phyloP scores from a whole-genome alignment of 129 eudicot genomes.

The Flaveria trinervia region DNA sequence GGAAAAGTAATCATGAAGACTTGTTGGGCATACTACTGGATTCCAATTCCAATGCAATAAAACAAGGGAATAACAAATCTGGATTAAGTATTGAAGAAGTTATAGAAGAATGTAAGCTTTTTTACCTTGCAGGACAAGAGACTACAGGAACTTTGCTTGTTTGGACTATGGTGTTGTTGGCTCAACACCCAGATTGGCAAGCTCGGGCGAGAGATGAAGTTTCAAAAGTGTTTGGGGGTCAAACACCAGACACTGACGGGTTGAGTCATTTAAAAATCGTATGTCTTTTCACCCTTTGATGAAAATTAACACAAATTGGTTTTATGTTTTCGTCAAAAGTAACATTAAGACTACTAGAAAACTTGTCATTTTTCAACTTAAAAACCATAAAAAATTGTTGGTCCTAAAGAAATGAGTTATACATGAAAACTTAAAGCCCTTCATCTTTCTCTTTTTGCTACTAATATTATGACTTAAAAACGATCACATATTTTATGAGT shows the following conservation, averaged over 20 bases:
- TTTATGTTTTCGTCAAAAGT: too few relatives aligned
- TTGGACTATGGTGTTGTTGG: constrained; percentile 38
- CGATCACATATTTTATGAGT: too few relatives aligned
- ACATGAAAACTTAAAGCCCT: too few relatives aligned
- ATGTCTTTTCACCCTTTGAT: background rate
- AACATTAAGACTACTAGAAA: too few relatives aligned
- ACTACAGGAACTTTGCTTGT: constrained; percentile 26
- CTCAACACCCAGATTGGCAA: constrained; percentile 30
- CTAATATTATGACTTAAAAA: too few relatives aligned
- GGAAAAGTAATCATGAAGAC: constrained; percentile 26
- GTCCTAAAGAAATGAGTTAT: too few relatives aligned
- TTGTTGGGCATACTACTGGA: constrained; percentile 30
- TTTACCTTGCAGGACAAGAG: constrained; percentile 37
- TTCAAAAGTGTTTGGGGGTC: constrained; percentile 9
- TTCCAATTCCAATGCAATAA: constrained; percentile 29
- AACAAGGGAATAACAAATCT: constrained; percentile 10
- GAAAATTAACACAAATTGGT: background rate
- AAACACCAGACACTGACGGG: constrained; percentile 14
- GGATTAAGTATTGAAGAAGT: constrained; percentile 33
- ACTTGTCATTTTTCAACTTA: too few relatives aligned
- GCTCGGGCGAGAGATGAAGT: constrained; percentile 33
- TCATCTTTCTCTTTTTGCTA: too few relatives aligned
- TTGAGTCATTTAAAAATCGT: constrained; percentile 31
- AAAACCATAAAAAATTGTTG: too few relatives aligned
- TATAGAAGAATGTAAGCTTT: constrained; percentile 34